phyloP scores from a whole-genome alignment of 2,329 filamentous ascomycete genomes.

The Claviceps lovelessii region DNA sequence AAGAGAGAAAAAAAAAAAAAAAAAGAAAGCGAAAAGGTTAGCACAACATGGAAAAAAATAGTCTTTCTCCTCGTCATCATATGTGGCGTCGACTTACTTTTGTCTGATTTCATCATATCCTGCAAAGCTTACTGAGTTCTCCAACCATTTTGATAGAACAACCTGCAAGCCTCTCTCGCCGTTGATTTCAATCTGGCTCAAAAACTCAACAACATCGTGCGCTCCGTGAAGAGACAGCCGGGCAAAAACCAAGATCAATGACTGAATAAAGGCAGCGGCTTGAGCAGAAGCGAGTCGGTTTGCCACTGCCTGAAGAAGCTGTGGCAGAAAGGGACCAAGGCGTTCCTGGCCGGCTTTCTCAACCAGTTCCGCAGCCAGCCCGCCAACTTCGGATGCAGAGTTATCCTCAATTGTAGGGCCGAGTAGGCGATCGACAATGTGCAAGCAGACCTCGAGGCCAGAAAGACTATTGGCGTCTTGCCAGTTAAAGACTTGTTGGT shows the following conservation, averaged over 20 bases:
- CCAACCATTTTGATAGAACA: slow-evolving; percentile 87
- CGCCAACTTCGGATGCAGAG: slow-evolving; percentile 88
- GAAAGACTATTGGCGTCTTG: slow-evolving; percentile 65
- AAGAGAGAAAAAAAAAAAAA: slow-evolving; percentile 15
- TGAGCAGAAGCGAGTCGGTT: slow-evolving; percentile 68
- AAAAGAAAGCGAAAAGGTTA: not conserved
- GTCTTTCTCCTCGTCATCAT: not conserved
- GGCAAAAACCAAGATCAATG: slow-evolving; percentile 87
- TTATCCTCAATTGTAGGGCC: slow-evolving; percentile 78
- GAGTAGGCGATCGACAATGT: slow-evolving; percentile 84
- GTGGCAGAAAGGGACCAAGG: slow-evolving; percentile 76
- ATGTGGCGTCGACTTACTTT: slow-evolving; percentile 48
- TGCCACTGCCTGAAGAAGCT: slow-evolving; percentile 80
- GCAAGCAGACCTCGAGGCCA: slow-evolving; percentile 75
- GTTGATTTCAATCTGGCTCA: slow-evolving; percentile 69
- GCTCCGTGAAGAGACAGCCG: slow-evolving; percentile 74
- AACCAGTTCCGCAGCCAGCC: slow-evolving; percentile 83
- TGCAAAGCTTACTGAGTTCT: slow-evolving; percentile 94
- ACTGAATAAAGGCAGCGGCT: slow-evolving; percentile 85
- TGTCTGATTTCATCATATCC: slow-evolving; percentile 95
- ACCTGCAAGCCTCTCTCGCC: slow-evolving; percentile 73
- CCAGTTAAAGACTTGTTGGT: slow-evolving; percentile 80
- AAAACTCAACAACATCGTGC: slow-evolving; percentile 80
- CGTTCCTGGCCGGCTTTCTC: slow-evolving; percentile 88
- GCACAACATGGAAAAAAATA: not conserved